Evolutionary conservation across 176 grass and related monocot genomes (phyloP).

Genomic region (Carex myosuroides): DNA sequence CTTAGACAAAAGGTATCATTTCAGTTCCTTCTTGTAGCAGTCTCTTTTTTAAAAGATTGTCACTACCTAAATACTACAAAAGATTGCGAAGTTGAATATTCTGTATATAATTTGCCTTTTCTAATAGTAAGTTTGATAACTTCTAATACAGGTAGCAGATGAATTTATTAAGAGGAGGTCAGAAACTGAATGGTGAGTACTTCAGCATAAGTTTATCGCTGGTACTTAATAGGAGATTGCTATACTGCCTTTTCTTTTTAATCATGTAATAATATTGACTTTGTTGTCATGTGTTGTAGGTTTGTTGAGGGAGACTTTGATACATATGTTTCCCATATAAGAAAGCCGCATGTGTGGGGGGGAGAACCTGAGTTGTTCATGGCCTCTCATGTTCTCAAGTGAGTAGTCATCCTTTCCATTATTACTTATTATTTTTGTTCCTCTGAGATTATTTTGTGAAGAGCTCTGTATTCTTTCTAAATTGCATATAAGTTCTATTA

Average conservation of each 20-base stretch:
- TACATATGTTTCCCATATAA: constrained; percentile 73
- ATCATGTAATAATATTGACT: neutral
- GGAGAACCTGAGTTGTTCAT: constrained; percentile 82
- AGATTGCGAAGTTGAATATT: neutral
- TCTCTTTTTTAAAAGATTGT: neutral
- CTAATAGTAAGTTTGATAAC: neutral
- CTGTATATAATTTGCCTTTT: neutral
- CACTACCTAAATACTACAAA: neutral
- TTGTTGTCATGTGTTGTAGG: constrained; percentile 29
- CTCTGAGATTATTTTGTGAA: neutral
- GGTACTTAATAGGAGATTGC: neutral
- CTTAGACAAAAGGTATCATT: constrained; percentile 58
- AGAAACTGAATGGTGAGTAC: constrained; percentile 78
- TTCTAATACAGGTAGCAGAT: constrained; percentile 55
- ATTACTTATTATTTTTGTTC: neutral
- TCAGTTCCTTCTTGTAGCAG: neutral
- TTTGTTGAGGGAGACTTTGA: constrained; percentile 88
- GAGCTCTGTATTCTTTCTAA: neutral
- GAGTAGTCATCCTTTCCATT: constrained; percentile 31
- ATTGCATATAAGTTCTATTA: neutral
- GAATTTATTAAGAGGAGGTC: constrained; percentile 70
- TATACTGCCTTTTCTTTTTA: neutral
- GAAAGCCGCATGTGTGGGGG: constrained; percentile 70
- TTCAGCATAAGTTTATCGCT: neutral
- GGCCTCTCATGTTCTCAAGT: constrained; percentile 83